Conservation (phyloP, 805 yeast species). For the Cyberlindnera maclurae region DNA sequence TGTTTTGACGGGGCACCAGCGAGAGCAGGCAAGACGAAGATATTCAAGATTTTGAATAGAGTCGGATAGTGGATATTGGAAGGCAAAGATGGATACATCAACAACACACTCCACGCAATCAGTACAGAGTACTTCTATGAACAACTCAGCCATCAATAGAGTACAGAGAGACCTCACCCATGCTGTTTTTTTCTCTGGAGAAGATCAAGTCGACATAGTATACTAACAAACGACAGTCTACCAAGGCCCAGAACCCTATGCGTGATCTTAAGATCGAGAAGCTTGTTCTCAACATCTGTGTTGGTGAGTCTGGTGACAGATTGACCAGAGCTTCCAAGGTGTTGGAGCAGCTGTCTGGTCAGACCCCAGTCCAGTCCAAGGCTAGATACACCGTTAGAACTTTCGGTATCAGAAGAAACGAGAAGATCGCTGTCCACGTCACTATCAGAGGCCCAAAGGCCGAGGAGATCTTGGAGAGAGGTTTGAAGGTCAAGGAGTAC, state of each 20-base stretch:
- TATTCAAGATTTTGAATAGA: neutral
- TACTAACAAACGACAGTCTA: slow-evolving; percentile 29
- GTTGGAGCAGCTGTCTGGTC: slow-evolving; percentile 99
- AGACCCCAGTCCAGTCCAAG: slow-evolving; percentile 99
- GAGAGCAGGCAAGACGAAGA: slow-evolving; percentile 1
- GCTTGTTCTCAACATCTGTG: slow-evolving; percentile 99
- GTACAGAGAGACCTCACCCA: no score
- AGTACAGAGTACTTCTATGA: no score
- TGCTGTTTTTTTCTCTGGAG: no score
- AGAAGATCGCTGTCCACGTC: slow-evolving; percentile 98
- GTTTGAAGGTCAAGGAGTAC: slow-evolving; percentile 99
- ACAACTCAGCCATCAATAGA: no score
- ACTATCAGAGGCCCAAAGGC: slow-evolving; percentile 99
- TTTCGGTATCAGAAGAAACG: slow-evolving; percentile 99
- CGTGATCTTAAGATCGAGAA: slow-evolving; percentile 98
- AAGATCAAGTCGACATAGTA: no score
- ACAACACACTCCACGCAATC: no score
- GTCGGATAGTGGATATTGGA: no score
- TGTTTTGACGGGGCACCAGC: neutral
- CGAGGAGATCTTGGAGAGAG: slow-evolving; percentile 99
- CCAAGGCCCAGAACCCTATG: slow-evolving; percentile 85
- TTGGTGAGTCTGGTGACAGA: slow-evolving; percentile 99
- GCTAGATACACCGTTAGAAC: slow-evolving; percentile 99
- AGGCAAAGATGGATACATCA: no score
- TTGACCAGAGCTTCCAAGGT: slow-evolving; percentile 99